Base-by-base conservation (phyloP, 257 asterid genomes). In the Rubia yunnanensis region DNA sequence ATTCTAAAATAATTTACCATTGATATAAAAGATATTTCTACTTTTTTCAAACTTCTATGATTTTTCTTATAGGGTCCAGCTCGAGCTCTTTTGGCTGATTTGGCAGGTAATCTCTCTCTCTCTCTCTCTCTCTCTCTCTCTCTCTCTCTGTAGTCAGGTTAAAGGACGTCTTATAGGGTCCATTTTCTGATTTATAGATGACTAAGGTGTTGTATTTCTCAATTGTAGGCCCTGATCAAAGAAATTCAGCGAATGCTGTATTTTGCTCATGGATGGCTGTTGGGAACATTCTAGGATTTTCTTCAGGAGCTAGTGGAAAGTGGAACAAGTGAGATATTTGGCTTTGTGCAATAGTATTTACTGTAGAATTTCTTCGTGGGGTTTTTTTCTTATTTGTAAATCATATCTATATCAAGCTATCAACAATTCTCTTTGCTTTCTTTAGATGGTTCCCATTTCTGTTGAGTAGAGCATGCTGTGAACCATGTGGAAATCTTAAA, bases 241-340 rank as follows among this genome's bases (percentile, higher is more conserved):
- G 98, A 78, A 90, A 88, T 76, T 82, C 95, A 2, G 90, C 99
- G n/a, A 94, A 94, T 75, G 98, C 99, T 28, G 56, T 94, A 70
- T 94, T 90, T 83, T 91, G 98, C 81, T 74, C 88, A 22, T 94
- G 99, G 99, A 94, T 94, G 99, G 99, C 99, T 63, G 91, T 94
- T 75, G 98, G 98, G 64, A 94, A 94, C 73, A 90, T 94, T 85
- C 83, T 94, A 55, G 99, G 99, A 71, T 94, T 94, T 84, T 94
- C 99, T 65, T 70, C 99, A 36, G 99, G 99, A 70, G 87, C 99
- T 41, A 94, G 98, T 71, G 99, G 98, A 78, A 78, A 78, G 67
- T 94, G 99, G 99, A 88, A 88, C 87, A 86, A 95, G 99, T 94
- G 73, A 70, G 76, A 65, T 63, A 35, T 67, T 66, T 68, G 23